Evolutionary conservation across 2,329 filamentous ascomycete genomes (phyloP).

Genomic region (Penicillium sp.): DNA sequence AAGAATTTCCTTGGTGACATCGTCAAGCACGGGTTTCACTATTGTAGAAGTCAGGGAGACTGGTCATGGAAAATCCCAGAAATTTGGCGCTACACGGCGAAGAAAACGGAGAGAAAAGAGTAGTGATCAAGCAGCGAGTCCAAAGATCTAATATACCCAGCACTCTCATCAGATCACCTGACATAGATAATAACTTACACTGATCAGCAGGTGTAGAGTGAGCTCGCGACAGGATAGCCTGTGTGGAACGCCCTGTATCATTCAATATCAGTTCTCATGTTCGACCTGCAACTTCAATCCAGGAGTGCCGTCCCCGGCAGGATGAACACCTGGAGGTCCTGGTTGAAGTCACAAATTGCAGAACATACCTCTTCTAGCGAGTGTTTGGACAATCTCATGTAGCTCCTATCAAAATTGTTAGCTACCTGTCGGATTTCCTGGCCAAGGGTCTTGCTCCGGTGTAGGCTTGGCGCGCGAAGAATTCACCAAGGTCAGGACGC

Average conservation of each 20-base stretch:
- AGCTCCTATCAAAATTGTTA: constrained; percentile 57
- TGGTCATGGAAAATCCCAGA: background rate
- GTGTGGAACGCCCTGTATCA: constrained; percentile 64
- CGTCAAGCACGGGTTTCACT: constrained; percentile 68
- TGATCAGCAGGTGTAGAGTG: constrained; percentile 75
- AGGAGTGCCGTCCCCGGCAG: background rate
- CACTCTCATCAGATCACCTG: background rate
- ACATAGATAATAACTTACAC: constrained; percentile 46
- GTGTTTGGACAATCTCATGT: constrained; percentile 71
- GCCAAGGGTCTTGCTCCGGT: constrained; percentile 4
- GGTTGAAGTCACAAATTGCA: background rate
- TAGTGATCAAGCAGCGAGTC: background rate
- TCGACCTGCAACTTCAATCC: background rate
- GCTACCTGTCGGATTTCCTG: constrained; percentile 7
- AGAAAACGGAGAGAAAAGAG: background rate
- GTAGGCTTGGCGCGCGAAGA: constrained; percentile 23
- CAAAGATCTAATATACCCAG: background rate
- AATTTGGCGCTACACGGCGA: background rate
- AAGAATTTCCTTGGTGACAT: constrained; percentile 67
- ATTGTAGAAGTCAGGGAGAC: constrained; percentile 11
- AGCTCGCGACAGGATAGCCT: constrained; percentile 80
- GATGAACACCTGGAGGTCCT: background rate
- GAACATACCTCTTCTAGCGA: constrained; percentile 68
- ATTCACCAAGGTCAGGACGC: constrained; percentile 7
- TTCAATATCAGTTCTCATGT: constrained; percentile 6